Percentiles rank a stretch among this genome's conserved stretches.
Evolutionary conservation across 1,284 basidiomycete genomes (phyloP).

Genomic region (Cryptococcus deneoformans): DNA sequence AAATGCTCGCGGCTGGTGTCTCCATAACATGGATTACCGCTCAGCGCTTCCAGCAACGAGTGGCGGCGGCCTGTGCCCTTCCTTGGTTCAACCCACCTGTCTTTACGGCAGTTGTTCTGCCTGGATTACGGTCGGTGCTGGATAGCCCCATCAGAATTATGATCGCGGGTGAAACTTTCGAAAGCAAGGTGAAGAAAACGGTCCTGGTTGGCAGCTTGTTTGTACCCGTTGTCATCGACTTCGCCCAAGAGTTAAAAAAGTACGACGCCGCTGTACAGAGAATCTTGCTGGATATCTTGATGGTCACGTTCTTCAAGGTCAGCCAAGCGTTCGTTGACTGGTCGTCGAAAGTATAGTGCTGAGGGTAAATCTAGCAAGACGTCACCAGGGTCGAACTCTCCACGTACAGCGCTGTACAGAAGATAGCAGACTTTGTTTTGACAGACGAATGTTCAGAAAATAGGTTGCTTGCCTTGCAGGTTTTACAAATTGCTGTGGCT

Average conservation of each 20-base stretch:
- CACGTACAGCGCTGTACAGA: constrained; percentile 26
- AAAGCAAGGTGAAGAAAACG: constrained; percentile 21
- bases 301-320: constrained; percentile 42
- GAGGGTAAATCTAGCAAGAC: constrained; percentile 28
- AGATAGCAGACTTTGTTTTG: constrained; percentile 26
- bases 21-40: constrained; percentile 24
- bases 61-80: constrained; percentile 26
- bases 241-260: constrained; percentile 23
- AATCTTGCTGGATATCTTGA: constrained; percentile 33
- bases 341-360: background rate
- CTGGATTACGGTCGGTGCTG: constrained; percentile 28
- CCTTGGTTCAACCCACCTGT: constrained; percentile 25
- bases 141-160: constrained; percentile 28
- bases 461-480: constrained; percentile 28
- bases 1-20: constrained; percentile 37
- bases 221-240: constrained; percentile 33
- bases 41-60: constrained; percentile 41
- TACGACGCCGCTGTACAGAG: constrained; percentile 29
- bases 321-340: background rate
- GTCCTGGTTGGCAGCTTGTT: constrained; percentile 35
- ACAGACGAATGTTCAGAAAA: constrained; percentile 25
- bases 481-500: constrained; percentile 30
- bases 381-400: constrained; percentile 29
- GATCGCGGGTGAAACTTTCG: constrained; percentile 11
- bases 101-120: constrained; percentile 28